phyloP scores from a whole-genome alignment of 345 rosid genomes.

The Turritis glabra region DNA sequence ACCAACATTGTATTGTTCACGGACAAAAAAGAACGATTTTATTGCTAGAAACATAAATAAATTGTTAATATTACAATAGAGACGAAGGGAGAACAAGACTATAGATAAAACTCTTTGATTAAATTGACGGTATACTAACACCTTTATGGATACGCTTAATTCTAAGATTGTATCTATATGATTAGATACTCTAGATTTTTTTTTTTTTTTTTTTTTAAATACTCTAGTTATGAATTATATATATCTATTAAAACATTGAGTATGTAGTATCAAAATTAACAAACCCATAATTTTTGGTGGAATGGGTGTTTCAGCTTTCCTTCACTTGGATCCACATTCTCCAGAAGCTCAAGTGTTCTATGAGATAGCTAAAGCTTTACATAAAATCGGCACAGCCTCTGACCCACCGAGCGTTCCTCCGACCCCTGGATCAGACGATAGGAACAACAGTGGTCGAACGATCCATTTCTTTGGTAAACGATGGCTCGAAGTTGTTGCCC shows the following conservation, averaged over 20 bases:
- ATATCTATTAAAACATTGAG: neutral
- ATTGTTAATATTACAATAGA: too few species aligned
- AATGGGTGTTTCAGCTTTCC: constrained; percentile 22
- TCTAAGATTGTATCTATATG: too few species aligned
- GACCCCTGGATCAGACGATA: constrained; percentile 14
- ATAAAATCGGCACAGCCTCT: neutral
- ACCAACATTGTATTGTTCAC: too few species aligned
- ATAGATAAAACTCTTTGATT: too few species aligned
- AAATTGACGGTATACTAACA: too few species aligned
- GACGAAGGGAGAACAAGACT: too few species aligned
- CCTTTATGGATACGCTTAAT: too few species aligned
- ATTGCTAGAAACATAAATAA: too few species aligned
- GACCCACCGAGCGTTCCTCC: constrained; percentile 16
- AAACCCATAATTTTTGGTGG: neutral
- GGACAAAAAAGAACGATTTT: too few species aligned
- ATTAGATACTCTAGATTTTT: too few species aligned
- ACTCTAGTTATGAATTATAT: too few species aligned
- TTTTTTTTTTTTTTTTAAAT: too few species aligned
- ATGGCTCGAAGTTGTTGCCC: constrained; percentile 19
- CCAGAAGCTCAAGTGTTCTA: constrained; percentile 60
- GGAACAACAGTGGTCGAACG: constrained; percentile 6
- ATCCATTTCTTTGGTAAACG: neutral
- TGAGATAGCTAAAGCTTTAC: constrained; percentile 30
- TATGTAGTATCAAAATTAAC: neutral
- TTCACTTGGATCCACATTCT: constrained; percentile 55